These are phyloP conservation scores for Pythium periplocum DNA, from an alignment of 352 stramenopile species.

Conservation along the genomic window DNA sequence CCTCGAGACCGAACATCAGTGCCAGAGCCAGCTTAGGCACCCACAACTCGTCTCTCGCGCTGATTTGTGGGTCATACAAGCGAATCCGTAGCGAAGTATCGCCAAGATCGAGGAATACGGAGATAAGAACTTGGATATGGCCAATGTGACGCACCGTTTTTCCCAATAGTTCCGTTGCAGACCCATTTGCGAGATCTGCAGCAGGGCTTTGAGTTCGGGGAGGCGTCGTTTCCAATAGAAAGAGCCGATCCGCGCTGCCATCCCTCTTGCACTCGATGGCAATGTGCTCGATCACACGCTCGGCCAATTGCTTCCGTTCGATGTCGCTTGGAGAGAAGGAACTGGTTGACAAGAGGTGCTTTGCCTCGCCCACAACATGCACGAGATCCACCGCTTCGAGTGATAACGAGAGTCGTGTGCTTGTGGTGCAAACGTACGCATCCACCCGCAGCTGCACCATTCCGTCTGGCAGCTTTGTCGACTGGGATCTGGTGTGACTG, in stretches of 20 bases:
- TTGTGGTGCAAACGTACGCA: constrained; percentile 53
- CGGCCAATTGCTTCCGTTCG: constrained; percentile 26
- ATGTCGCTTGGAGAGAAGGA: not conserved
- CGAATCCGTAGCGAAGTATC: constrained; percentile 16
- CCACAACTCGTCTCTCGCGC: constrained; percentile 17
- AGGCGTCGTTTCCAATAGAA: constrained; percentile 29
- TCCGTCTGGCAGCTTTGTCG: not conserved
- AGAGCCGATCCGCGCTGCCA: constrained; percentile 35
- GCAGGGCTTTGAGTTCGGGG: not conserved
- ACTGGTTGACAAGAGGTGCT: constrained; percentile 11
- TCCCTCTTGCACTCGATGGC: constrained; percentile 49
- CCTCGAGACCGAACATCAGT: constrained; percentile 14
- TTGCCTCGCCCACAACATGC: constrained; percentile 32
- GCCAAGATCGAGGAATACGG: constrained; percentile 15
- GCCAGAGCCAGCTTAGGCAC: constrained; percentile 10
- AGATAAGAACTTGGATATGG: constrained; percentile 31
- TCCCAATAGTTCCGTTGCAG: constrained; percentile 24
- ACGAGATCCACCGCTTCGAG: constrained; percentile 36
- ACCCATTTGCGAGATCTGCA: not conserved
- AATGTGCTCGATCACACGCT: constrained; percentile 43
- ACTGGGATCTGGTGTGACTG: constrained; percentile 9
- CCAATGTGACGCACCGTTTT: constrained; percentile 40
- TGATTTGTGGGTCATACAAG: constrained; percentile 48
- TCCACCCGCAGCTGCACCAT: constrained; percentile 39
- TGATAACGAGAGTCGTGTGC: constrained; percentile 37